Evolutionary conservation across 2,329 filamentous ascomycete genomes (phyloP), one percentile per base, ranked within the genome.

Genomic region (Colletotrichum godetiae): DNA sequence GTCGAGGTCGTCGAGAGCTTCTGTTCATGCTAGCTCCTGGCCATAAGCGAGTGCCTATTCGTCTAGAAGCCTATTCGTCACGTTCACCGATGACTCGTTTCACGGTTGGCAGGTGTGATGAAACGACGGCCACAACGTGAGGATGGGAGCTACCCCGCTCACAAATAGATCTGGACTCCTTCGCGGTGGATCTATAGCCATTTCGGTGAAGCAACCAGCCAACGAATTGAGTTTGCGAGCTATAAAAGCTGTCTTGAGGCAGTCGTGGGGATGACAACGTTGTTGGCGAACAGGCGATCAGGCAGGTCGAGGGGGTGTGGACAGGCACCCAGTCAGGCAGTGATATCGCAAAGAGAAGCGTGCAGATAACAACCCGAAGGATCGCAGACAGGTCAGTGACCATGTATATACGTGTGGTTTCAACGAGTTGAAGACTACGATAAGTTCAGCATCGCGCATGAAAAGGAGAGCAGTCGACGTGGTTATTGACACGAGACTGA

Each of bases 41-140:
- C 67, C 60, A 56, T 42, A 19, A 52, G 24, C 15, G 5, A 42
- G 15, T 42, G 15, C 37, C 37, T 42, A 3, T 19, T 8, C 6
- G 6, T 19, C 37, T 29, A 56, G 61, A 56, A 65, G 56, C 67
- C 67, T 66, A 33, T 33, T 52, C 27, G 35, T 37, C 15, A 52
- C 22, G 46, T 61, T 65, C 55, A 52, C 67, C 67, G 67, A 55
- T 53, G 67, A 71, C 71, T 73, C 35, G 49, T 13, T 42, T 42
- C 37, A 42, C 13, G 13, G 8, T 60, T 42, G 55, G 27, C 49
- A 27, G 13, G 49, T 29, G 35, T 35, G 67, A 57, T 27, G 35
- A 35, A 19, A 49, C 22, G 49, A 37, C 19, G 22, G 31, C 13
- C 46, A 24, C 3, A 2, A n/a, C 5, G 46, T 64, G 13, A 53